Conservation (phyloP, 495 filamentous ascomycete species). For the Neurospora sp. region DNA sequence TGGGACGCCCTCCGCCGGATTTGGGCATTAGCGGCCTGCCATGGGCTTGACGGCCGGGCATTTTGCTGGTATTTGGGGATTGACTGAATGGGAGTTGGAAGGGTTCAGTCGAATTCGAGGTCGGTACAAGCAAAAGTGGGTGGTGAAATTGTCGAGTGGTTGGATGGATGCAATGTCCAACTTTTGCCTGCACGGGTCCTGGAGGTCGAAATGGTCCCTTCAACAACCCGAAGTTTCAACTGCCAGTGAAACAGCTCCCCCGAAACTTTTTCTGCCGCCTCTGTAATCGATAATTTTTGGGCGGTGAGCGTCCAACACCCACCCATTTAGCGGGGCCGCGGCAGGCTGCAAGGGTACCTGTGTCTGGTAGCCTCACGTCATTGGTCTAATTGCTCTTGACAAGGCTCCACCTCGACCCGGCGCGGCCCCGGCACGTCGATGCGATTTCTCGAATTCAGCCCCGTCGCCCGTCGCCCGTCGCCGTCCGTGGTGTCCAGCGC, state of each 20-base stretch:
- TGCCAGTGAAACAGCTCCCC: neutral
- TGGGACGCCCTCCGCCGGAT: constrained; percentile 34
- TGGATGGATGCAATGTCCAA: neutral
- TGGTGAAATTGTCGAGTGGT: neutral
- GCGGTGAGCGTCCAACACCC: constrained; percentile 18
- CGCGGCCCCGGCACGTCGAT: neutral
- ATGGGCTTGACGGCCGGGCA: constrained; percentile 64
- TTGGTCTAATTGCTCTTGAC: neutral
- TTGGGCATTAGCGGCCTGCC: constrained; percentile 34
- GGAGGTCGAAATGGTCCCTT: neutral
- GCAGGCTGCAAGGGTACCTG: neutral
- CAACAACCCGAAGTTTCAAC: neutral
- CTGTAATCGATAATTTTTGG: constrained; percentile 12
- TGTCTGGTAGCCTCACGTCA: neutral
- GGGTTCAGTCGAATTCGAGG: neutral
- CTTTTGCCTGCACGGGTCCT: constrained; percentile 3
- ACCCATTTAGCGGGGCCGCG: constrained; percentile 4
- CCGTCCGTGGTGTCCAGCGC: neutral
- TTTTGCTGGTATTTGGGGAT: constrained; percentile 21
- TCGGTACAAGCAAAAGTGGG: neutral
- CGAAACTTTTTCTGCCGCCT: constrained; percentile 17
- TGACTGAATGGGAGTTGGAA: neutral
- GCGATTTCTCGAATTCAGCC: neutral
- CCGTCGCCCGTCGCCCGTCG: neutral
- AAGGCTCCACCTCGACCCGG: neutral